A percentile compares a stretch with the other conserved stretches of the same genome.
These are phyloP conservation scores for Psidium friedrichsthalianum DNA, from an alignment of 345 rosid species.

Conservation along the genomic window DNA sequence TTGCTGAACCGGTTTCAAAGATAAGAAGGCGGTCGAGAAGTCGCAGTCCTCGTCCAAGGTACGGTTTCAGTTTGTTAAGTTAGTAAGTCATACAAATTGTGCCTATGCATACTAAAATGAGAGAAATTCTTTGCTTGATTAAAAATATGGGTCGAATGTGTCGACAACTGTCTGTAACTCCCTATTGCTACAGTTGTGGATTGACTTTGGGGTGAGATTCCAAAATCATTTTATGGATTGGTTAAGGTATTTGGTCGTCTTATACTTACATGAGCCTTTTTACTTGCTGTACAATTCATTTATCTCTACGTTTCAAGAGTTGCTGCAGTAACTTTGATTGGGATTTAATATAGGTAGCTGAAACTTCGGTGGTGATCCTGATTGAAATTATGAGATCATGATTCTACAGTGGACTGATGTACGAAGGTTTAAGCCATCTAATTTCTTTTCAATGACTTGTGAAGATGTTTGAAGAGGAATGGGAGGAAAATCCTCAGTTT, in stretches of 20 bases:
- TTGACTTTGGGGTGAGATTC: background rate
- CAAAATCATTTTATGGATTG: background rate
- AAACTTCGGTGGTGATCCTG: background rate
- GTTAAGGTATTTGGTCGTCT: background rate
- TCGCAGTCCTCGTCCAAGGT: conserved; percentile 45
- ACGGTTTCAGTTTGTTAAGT: background rate
- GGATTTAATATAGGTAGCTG: background rate
- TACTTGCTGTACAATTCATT: background rate
- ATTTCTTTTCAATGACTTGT: background rate
- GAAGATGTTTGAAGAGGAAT: background rate
- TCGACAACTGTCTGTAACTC: background rate
- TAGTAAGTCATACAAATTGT: background rate
- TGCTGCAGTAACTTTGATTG: background rate
- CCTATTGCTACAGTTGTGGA: no score
- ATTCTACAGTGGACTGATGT: background rate
- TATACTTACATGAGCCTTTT: background rate
- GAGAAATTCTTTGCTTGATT: background rate
- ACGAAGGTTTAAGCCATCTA: background rate
- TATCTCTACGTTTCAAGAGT: background rate
- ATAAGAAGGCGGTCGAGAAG: conserved; percentile 30
- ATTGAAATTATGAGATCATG: background rate
- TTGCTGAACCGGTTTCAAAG: conserved; percentile 31
- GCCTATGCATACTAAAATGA: background rate
- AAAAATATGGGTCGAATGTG: background rate
- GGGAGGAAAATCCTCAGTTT: background rate